A percentile compares a stretch with the other conserved stretches of the same genome.
Evolutionary conservation across 108 stramenopile genomes (phyloP).

Genomic region (Chaetoceros muelleri): DNA sequence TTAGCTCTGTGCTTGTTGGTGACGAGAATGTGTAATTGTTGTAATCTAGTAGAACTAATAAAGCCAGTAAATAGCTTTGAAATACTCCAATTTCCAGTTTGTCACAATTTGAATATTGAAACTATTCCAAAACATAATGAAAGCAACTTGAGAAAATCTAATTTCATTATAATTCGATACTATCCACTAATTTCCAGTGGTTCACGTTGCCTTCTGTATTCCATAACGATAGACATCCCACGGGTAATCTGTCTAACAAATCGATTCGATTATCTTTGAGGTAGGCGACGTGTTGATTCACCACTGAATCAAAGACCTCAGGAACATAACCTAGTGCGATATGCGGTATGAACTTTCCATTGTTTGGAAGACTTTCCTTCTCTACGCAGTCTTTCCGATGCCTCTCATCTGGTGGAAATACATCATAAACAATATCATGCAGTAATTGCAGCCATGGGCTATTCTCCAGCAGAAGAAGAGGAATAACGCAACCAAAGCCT

Average conservation of each 20-base stretch:
- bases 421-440: constrained; percentile 14
- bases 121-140: too few relatives aligned
- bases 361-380: not conserved
- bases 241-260: constrained; percentile 1
- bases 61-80: too few relatives aligned
- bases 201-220: constrained; percentile 21
- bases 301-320: constrained; percentile 12
- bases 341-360: constrained; percentile 20
- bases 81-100: too few relatives aligned
- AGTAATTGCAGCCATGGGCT: constrained; percentile 8
- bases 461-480: constrained; percentile 15
- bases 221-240: constrained; percentile 21
- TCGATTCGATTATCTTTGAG: constrained; percentile 6
- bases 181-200: constrained; percentile 23
- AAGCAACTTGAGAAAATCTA: too few relatives aligned
- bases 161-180: constrained; percentile 10
- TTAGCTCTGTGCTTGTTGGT: too few relatives aligned
- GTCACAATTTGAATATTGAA: too few relatives aligned
- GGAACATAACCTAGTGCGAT: constrained; percentile 33
- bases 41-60: too few relatives aligned
- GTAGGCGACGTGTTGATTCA: constrained; percentile 12
- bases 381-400: constrained; percentile 5
- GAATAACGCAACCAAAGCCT: constrained; percentile 31
- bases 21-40: too few relatives aligned
- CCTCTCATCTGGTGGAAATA: constrained; percentile 33